phyloP scores from a whole-genome alignment of 306 rosid genomes.

The Trifolium fragiferum region DNA sequence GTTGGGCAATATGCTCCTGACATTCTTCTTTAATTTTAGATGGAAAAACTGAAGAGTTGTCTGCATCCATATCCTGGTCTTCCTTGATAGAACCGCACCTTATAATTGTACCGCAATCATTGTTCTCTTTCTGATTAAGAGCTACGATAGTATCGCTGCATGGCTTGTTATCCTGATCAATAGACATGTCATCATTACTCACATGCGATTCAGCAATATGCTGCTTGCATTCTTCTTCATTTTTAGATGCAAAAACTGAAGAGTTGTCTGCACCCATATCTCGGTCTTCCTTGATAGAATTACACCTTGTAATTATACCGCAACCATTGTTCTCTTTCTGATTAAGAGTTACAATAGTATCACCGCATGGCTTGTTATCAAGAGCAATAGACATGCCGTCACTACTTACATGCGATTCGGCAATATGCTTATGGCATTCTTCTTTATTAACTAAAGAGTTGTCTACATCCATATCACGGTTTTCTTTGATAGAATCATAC shows the following conservation, averaged over 20 bases:
- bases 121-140: too few species aligned
- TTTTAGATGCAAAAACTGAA: slow-evolving; percentile 38
- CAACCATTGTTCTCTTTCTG: neutral
- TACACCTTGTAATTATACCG: neutral
- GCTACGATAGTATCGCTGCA: neutral
- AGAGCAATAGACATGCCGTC: slow-evolving; percentile 36
- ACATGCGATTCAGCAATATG: neutral
- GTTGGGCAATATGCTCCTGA: slow-evolving; percentile 22
- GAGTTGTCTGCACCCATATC: slow-evolving; percentile 37
- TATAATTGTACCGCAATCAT: too few species aligned
- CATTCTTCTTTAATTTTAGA: slow-evolving; percentile 25
- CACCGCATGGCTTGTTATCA: slow-evolving; percentile 30
- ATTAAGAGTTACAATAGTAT: slow-evolving; percentile 33
- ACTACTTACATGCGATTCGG: slow-evolving; percentile 26
- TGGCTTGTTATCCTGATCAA: neutral
- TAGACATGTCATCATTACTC: slow-evolving; percentile 34
- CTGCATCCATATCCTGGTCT: too few species aligned
- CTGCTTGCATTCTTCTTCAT: slow-evolving; percentile 11
- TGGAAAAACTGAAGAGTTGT: slow-evolving; percentile 27
- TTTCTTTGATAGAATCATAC: neutral
- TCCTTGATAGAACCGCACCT: too few species aligned
- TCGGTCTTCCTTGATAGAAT: neutral
- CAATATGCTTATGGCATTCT: neutral
- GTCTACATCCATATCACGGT: neutral
- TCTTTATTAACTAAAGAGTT: too few species aligned